A percentile compares a stretch with the other conserved stretches of the same genome.
Evolutionary conservation across 2,329 filamentous ascomycete species (phyloP).

Genomic region (Pyricularia pennisetigena): DNA sequence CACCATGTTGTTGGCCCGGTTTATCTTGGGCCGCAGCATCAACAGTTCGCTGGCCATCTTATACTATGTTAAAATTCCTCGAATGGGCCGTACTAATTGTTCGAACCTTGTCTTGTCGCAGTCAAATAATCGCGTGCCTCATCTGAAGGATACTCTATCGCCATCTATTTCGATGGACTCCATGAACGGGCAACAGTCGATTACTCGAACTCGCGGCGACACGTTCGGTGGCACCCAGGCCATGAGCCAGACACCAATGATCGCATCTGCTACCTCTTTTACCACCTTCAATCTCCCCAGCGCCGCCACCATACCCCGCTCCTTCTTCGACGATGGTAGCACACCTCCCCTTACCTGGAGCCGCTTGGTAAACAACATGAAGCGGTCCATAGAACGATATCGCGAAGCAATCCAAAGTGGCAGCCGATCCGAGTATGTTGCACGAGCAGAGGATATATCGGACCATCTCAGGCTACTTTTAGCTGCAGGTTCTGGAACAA

Average conservation of each 20-base stretch:
- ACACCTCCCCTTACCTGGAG: conserved; percentile 80
- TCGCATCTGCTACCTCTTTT: conserved; percentile 52
- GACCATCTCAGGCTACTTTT: conserved; percentile 88
- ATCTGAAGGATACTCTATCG: conserved; percentile 59
- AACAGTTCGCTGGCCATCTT: not conserved
- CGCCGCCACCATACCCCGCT: conserved; percentile 58
- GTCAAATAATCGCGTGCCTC: conserved; percentile 56
- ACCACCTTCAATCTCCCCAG: conserved; percentile 49
- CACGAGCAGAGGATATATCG: conserved; percentile 93
- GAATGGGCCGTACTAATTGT: not conserved
- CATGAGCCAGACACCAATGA: conserved; percentile 34
- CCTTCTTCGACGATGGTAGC: conserved; percentile 85
- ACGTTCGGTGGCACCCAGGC: conserved; percentile 33
- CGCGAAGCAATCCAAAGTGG: conserved; percentile 78
- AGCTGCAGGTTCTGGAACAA: conserved; percentile 93
- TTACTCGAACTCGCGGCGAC: conserved; percentile 47
- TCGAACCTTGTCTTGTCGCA: conserved; percentile 15
- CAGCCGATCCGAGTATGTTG: conserved; percentile 82
- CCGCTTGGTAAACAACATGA: conserved; percentile 85
- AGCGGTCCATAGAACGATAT: conserved; percentile 79
- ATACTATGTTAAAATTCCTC: not conserved
- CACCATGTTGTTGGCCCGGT: conserved; percentile 6
- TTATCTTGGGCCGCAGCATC: not conserved
- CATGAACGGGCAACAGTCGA: conserved; percentile 59
- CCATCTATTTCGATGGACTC: conserved; percentile 89